A percentile compares a stretch with the other conserved stretches of the same genome.
Conservation (phyloP, 2,329 filamentous ascomycete species). For the Cytospora schulzeri region DNA sequence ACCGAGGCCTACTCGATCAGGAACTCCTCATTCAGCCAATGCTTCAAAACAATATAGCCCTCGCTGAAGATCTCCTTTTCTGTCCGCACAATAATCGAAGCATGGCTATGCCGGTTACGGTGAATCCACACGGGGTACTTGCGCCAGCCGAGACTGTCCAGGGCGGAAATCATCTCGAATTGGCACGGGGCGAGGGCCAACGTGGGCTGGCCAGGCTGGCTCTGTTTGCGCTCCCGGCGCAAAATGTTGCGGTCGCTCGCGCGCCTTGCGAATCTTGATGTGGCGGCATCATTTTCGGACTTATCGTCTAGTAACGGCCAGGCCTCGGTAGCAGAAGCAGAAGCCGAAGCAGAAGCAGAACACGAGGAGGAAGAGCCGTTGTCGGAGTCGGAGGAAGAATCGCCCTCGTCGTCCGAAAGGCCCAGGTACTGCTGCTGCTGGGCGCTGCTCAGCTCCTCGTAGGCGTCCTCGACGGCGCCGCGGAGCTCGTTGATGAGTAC, state of each 20-base stretch:
- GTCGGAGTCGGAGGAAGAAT: constrained; percentile 19
- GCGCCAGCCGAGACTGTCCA: constrained; percentile 68
- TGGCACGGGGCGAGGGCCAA: constrained; percentile 79
- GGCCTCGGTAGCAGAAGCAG: constrained; percentile 4
- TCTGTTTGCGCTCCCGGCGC: constrained; percentile 43
- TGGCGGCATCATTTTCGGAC: constrained; percentile 38
- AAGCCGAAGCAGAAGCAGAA: no score
- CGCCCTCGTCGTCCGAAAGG: constrained; percentile 39
- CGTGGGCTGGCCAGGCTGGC: constrained; percentile 59
- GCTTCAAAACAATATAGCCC: constrained; percentile 74
- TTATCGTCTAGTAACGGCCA: constrained; percentile 16
- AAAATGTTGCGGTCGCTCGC: constrained; percentile 42
- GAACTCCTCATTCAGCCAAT: constrained; percentile 82
- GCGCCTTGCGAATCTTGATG: constrained; percentile 27
- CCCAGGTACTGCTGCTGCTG: constrained; percentile 73
- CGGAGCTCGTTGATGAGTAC: constrained; percentile 75
- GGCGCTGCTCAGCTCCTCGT: constrained; percentile 70
- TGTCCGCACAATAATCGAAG: constrained; percentile 82
- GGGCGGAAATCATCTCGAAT: constrained; percentile 78
- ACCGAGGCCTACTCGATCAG: constrained; percentile 46
- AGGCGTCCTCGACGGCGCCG: constrained; percentile 74
- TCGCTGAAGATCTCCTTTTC: constrained; percentile 71
- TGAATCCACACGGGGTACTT: constrained; percentile 75
- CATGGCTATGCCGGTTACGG: constrained; percentile 79
- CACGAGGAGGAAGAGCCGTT: constrained; percentile 6